Conservation (phyloP, 495 filamentous ascomycete species). For the Hypoxylon crocopeplum region DNA sequence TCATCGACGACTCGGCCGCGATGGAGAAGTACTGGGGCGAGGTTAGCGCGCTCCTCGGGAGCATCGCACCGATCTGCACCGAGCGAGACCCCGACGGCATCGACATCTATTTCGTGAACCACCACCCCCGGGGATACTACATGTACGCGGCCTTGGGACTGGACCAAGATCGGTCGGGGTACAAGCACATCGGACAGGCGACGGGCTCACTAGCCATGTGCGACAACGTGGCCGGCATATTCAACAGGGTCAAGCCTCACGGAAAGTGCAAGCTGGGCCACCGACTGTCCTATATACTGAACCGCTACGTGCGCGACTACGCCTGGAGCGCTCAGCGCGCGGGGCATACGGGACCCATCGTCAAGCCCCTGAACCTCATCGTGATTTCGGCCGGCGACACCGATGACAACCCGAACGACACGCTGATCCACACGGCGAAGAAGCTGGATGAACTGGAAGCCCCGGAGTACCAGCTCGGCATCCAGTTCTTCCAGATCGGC, state of each 20-base stretch:
- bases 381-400: constrained; percentile 83
- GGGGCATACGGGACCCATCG: constrained; percentile 45
- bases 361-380: constrained; percentile 85
- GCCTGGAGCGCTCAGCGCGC: constrained; percentile 32
- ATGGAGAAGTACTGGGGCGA: constrained; percentile 82
- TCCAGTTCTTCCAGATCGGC: constrained; percentile 91
- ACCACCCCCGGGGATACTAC: constrained; percentile 42
- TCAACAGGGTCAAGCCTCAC: constrained; percentile 41
- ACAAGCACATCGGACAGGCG: constrained; percentile 65
- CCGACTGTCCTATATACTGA: constrained; percentile 69
- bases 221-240: constrained; percentile 61
- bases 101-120: constrained; percentile 85
- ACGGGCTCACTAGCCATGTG: constrained; percentile 63
- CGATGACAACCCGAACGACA: constrained; percentile 72
- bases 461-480: constrained; percentile 77
- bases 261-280: constrained; percentile 57
- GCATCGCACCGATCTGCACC: constrained; percentile 79
- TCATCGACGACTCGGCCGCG: constrained; percentile 87
- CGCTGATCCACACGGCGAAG: constrained; percentile 69
- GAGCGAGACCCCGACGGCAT: constrained; percentile 78
- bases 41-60: constrained; percentile 68
- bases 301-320: constrained; percentile 57
- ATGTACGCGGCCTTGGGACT: constrained; percentile 44
- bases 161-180: constrained; percentile 57
- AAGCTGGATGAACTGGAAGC: constrained; percentile 73